phyloP scores from a whole-genome alignment of 2,329 filamentous ascomycete species.

The Penicillium oxalicum region DNA sequence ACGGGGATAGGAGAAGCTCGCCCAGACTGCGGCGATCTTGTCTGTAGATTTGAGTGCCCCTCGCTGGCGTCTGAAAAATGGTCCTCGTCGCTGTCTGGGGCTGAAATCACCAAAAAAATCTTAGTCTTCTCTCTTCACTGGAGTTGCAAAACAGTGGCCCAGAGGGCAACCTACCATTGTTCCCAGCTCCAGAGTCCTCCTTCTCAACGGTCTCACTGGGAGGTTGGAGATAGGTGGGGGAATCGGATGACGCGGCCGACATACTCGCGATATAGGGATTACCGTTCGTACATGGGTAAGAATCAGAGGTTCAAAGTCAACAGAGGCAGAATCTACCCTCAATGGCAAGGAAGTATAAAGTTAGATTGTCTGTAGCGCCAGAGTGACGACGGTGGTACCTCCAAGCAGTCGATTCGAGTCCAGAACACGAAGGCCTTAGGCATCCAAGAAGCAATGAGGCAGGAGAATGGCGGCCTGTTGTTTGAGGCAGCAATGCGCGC shows the following conservation, averaged over 20 bases:
- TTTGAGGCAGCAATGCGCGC: constrained; percentile 13
- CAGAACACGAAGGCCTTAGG: constrained; percentile 26
- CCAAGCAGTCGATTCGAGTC: constrained; percentile 27
- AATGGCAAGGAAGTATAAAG: constrained; percentile 11
- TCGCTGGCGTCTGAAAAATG: constrained; percentile 57
- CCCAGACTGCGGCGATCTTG: constrained; percentile 33
- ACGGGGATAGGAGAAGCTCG: constrained; percentile 51
- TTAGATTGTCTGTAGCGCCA: constrained; percentile 8
- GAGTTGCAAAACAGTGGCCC: background rate
- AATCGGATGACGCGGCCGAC: constrained; percentile 34
- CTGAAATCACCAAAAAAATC: constrained; percentile 22
- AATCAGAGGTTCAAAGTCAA: constrained; percentile 8
- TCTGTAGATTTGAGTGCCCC: constrained; percentile 38
- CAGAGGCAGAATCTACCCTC: background rate
- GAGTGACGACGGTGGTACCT: constrained; percentile 22
- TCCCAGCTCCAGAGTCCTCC: constrained; percentile 52
- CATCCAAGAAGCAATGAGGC: background rate
- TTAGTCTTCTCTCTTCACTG: background rate
- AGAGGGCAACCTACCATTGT: constrained; percentile 42
- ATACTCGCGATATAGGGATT: constrained; percentile 22
- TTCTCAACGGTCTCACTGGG: constrained; percentile 51
- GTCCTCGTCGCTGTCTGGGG: constrained; percentile 52
- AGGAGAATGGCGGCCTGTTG: constrained; percentile 12
- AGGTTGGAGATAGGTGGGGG: constrained; percentile 45
- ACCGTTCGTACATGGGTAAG: constrained; percentile 20